These are phyloP conservation scores for Xylariaceae sp. DNA, from an alignment of 2,329 filamentous ascomycete species.

Conservation along the genomic window DNA sequence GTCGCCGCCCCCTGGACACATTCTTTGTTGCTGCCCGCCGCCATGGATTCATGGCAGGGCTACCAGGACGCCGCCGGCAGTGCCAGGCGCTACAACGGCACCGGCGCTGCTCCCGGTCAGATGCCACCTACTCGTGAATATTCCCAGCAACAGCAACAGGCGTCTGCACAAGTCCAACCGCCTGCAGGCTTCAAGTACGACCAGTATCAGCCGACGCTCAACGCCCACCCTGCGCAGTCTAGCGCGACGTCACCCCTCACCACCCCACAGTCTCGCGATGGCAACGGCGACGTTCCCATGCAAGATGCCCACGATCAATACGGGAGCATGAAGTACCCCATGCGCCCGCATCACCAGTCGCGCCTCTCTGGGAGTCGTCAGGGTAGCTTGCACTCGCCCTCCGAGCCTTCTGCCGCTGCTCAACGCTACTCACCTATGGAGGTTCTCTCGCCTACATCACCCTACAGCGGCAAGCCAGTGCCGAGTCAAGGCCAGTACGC, in stretches of 20 bases:
- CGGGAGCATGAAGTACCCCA: conserved; percentile 79
- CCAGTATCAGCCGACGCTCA: conserved; percentile 54
- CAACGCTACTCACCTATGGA: conserved; percentile 98
- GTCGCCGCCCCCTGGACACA: neutral
- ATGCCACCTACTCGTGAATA: conserved; percentile 31
- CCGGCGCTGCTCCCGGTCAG: conserved; percentile 18
- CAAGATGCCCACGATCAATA: conserved; percentile 81
- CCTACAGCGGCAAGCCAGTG: conserved; percentile 65
- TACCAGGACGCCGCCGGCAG: conserved; percentile 63
- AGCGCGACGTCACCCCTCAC: conserved; percentile 37
- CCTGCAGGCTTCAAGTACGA: conserved; percentile 64
- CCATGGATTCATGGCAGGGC: conserved; percentile 63
- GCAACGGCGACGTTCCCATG: conserved; percentile 77
- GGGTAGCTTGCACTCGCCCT: conserved; percentile 67
- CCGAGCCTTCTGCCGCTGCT: conserved; percentile 75
- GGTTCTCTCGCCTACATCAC: conserved; percentile 72
- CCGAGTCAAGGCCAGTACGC: conserved; percentile 51
- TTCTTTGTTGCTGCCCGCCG: conserved; percentile 19
- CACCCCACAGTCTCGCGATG: conserved; percentile 62
- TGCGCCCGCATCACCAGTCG: conserved; percentile 73
- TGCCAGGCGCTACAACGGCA: conserved; percentile 55
- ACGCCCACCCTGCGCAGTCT: conserved; percentile 30
- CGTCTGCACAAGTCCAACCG: conserved; percentile 45
- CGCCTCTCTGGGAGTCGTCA: conserved; percentile 53
- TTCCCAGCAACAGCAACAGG: conserved; percentile 26